Evolutionary conservation across 345 rosid species (phyloP), one percentile per base, ranked within the genome.

Genomic region (Eucalyptus erythrocorys): DNA sequence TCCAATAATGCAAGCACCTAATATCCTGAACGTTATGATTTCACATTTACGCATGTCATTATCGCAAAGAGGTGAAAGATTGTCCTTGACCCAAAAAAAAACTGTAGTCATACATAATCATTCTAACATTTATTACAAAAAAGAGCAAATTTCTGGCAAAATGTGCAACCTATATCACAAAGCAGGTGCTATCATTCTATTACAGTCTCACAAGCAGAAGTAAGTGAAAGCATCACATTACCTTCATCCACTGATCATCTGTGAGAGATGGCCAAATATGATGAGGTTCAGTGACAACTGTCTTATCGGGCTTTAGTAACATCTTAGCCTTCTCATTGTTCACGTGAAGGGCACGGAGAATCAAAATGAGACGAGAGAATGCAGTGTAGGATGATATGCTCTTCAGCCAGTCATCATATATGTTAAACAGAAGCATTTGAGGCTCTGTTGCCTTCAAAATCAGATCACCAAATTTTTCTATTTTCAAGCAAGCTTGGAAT

Each of bases 241-340:
- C 61, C 61, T 55, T 55, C 61, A 55, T 55, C 61, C 61, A 55
- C 30, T 55, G 30, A 55, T 55, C 61, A 55, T 55, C 61, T 10
- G 61, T 55, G 61, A 55, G 71, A 61, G 99, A 97, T 66, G 99
- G 99, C 99, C 99, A 98, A 89, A 96, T 96, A 89, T 98, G 99
- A 89, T 96, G 99, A 6, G 98, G 94, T 91, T 95, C 99, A 30
- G 99, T 96, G 57, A 98, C 89, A 37, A 97, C 91, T 48, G 96
- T 95, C 91, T 96, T 97, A 92, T 97, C 97, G 24, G 99, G 99
- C 92, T 98, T 95, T 87, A 98, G 92, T 79, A 97, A 91, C 99
- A 98, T 96, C 93, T 98, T 98, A 34, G 99, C 99, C 94, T 98
- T 98, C 92, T 97, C 99, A 90, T 95, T 97, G 86, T 98, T 97